Conservation (phyloP, 148 eudicot species). For the Vaccinium vitisidaea region DNA sequence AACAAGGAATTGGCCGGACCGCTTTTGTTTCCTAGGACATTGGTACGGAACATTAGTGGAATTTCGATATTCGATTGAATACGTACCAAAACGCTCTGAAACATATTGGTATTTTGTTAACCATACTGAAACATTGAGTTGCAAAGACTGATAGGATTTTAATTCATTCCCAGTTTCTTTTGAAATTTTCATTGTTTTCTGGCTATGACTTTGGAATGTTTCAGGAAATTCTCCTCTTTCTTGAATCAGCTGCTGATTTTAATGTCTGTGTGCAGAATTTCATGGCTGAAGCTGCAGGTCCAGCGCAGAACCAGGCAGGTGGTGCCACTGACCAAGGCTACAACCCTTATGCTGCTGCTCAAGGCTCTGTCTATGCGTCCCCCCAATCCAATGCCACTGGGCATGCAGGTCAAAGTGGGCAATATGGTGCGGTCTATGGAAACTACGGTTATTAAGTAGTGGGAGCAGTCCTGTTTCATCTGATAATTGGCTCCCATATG, state of each 20-base stretch:
- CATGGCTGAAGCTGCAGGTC: constrained; percentile 78
- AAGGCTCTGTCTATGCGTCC: constrained; percentile 40
- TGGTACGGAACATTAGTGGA: not conserved
- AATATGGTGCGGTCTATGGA: constrained; percentile 56
- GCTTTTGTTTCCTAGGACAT: not conserved
- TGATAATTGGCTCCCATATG: not conserved
- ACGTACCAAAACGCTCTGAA: not conserved
- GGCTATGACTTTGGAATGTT: not conserved
- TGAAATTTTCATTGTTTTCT: not conserved
- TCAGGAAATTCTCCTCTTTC: not conserved
- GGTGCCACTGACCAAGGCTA: constrained; percentile 65
- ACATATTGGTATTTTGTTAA: not conserved
- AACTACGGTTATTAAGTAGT: constrained; percentile 52
- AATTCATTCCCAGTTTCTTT: not conserved
- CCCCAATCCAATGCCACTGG: constrained; percentile 49
- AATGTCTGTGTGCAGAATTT: constrained; percentile 51
- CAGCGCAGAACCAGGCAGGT: constrained; percentile 45
- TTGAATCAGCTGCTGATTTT: not conserved
- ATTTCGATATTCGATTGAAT: not conserved
- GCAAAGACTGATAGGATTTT: not conserved
- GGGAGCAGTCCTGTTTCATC: not conserved
- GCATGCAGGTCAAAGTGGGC: constrained; percentile 59
- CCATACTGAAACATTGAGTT: not conserved
- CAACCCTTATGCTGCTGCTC: constrained; percentile 55
- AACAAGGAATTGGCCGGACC: not conserved